phyloP scores from a whole-genome alignment of 208 protist species.

The Leishmania aethiopica region DNA sequence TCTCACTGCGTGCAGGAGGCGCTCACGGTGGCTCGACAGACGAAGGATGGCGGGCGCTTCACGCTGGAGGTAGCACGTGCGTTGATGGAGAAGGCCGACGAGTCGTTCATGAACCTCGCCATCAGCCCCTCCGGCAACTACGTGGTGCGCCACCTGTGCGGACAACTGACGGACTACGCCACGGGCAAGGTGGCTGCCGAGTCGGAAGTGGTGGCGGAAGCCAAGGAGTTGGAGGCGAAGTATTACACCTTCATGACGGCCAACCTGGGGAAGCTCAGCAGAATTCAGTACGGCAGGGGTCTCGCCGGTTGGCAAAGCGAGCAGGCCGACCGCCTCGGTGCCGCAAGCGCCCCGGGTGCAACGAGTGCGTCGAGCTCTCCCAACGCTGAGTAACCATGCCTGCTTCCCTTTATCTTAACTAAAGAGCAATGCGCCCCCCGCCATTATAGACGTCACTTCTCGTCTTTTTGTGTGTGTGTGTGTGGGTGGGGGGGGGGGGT shows the following conservation, averaged over 20 bases:
- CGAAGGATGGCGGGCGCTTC: conserved; percentile 46
- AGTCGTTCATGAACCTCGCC: conserved; percentile 44
- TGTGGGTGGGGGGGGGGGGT: too few relatives aligned
- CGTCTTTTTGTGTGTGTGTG: background rate
- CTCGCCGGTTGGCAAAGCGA: conserved; percentile 35
- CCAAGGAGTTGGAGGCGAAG: conserved; percentile 43
- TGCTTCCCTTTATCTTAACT: background rate
- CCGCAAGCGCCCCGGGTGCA: background rate
- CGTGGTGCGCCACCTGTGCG: conserved; percentile 66
- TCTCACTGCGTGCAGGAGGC: conserved; percentile 86
- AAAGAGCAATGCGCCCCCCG: background rate
- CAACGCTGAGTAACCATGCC: background rate
- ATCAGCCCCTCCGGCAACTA: conserved; percentile 80
- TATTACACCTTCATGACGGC: conserved; percentile 41
- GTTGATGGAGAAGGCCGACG: conserved; percentile 54
- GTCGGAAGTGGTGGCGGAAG: conserved; percentile 39
- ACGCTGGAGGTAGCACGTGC: conserved; percentile 51
- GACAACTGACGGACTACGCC: conserved; percentile 57
- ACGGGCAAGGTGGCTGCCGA: conserved; percentile 34
- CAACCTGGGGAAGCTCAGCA: conserved; percentile 26
- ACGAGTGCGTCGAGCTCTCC: background rate
- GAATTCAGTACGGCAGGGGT: conserved; percentile 36
- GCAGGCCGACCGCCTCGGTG: conserved; percentile 19
- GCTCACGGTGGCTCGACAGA: conserved; percentile 41
- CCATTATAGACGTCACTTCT: background rate